Evolutionary conservation across 768 basidiomycete species (phyloP).

Genomic region (Rhizopogon rudus): DNA sequence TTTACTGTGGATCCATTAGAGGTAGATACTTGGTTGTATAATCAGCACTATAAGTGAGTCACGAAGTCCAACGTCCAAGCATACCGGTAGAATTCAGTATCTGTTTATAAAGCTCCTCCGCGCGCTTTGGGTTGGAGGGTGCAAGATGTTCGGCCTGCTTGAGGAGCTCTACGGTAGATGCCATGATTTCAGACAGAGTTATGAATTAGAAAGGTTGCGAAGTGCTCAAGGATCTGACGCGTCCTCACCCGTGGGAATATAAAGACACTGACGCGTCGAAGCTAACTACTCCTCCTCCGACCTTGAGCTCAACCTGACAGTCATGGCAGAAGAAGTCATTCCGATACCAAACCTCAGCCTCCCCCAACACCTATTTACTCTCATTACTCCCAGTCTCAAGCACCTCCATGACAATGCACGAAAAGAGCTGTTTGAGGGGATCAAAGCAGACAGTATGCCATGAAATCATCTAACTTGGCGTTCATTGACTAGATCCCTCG

Average conservation of each 20-base stretch:
- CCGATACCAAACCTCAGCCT: constrained; percentile 85
- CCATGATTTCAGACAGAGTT: constrained; percentile 10
- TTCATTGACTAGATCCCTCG: neutral
- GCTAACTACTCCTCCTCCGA: neutral
- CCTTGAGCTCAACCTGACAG: neutral
- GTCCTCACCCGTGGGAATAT: constrained; percentile 25
- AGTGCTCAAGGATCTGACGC: constrained; percentile 16
- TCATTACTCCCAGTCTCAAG: constrained; percentile 56
- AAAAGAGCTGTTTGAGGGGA: constrained; percentile 60
- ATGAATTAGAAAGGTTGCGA: neutral
- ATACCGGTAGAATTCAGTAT: constrained; percentile 44
- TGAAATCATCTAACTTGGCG: neutral
- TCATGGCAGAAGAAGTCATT: constrained; percentile 84
- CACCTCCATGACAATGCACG: constrained; percentile 67
- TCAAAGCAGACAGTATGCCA: constrained; percentile 73
- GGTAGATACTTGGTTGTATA: constrained; percentile 18
- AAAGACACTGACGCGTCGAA: constrained; percentile 31
- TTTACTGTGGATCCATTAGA: constrained; percentile 29
- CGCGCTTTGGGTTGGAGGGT: constrained; percentile 47
- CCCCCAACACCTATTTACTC: constrained; percentile 73
- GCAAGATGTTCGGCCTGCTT: constrained; percentile 48
- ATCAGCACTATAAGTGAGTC: neutral
- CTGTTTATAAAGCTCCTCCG: constrained; percentile 72
- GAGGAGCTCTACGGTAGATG: constrained; percentile 18
- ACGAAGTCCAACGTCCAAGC: constrained; percentile 5